Evolutionary conservation across 371 early-diverging fungal genomes (phyloP).

Genomic region (Haplosporangium sp.): DNA sequence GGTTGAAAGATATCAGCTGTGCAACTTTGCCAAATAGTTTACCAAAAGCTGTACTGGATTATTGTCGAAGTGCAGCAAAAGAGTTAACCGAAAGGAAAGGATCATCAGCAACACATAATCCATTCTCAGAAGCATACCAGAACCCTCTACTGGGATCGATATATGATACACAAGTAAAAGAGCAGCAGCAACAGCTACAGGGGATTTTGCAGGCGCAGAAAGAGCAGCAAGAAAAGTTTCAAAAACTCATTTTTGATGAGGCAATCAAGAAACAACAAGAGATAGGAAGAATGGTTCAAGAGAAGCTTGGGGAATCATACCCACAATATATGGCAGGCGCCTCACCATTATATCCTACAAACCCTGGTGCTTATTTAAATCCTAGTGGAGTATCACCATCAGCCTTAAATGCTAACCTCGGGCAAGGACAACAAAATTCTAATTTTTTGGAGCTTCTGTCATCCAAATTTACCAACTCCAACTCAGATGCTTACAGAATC

Average conservation of each 20-base stretch:
- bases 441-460: no score
- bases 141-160: background rate
- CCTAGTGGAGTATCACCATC: no score
- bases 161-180: background rate
- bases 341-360: no score
- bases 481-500: no score
- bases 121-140: background rate
- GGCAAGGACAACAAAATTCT: no score
- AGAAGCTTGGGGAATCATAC: background rate
- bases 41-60: background rate
- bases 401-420: no score
- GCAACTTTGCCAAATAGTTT: background rate
- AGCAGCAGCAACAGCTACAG: background rate
- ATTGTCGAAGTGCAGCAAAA: background rate
- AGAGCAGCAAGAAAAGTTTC: background rate
- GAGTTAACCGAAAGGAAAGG: background rate
- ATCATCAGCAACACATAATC: background rate
- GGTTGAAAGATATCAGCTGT: background rate
- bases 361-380: no score
- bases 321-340: background rate
- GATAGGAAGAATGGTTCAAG: background rate
- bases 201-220: background rate
- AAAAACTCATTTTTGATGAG: background rate
- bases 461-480: no score
- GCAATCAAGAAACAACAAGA: background rate